Percentiles rank a stretch among this genome's conserved stretches.
These are phyloP conservation scores for Diaporthe velutina DNA, from an alignment of 2,329 filamentous ascomycete genomes.

Conservation along the genomic window DNA sequence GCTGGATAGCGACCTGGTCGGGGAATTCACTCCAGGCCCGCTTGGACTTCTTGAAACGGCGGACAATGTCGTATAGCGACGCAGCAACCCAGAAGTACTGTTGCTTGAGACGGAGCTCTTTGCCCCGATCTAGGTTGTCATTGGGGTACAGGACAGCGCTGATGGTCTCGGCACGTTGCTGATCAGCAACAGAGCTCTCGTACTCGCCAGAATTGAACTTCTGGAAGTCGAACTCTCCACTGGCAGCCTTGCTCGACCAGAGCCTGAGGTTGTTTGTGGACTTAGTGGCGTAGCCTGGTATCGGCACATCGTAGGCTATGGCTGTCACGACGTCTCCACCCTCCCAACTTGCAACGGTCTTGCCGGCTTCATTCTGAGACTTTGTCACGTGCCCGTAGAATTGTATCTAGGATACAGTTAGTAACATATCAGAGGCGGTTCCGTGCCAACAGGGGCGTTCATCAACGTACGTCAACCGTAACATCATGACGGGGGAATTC, in stretches of 20 bases:
- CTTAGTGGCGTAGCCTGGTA: conserved; percentile 89
- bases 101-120: conserved; percentile 97
- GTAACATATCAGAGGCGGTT: not conserved
- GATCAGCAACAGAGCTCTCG: conserved; percentile 96
- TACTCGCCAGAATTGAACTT: conserved; percentile 97
- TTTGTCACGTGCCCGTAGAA: conserved; percentile 92
- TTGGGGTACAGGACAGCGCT: conserved; percentile 98
- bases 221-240: conserved; percentile 98
- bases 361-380: conserved; percentile 80
- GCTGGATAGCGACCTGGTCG: conserved; percentile 95
- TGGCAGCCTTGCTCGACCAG: conserved; percentile 97
- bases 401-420: conserved; percentile 72
- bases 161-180: conserved; percentile 99
- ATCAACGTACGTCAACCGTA: conserved; percentile 79
- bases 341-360: conserved; percentile 83
- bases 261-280: conserved; percentile 97
- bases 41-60: conserved; percentile 97
- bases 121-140: conserved; percentile 95
- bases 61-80: conserved; percentile 94
- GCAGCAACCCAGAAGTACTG: conserved; percentile 99
- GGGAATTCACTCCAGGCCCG: conserved; percentile 92
- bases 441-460: not conserved
- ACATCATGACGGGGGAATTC: conserved; percentile 97
- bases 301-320: conserved; percentile 91
- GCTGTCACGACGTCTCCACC: conserved; percentile 93